A percentile compares a stretch with the other conserved stretches of the same genome.
phyloP scores from a whole-genome alignment of 345 rosid genomes.

The Eucalyptus pumila region DNA sequence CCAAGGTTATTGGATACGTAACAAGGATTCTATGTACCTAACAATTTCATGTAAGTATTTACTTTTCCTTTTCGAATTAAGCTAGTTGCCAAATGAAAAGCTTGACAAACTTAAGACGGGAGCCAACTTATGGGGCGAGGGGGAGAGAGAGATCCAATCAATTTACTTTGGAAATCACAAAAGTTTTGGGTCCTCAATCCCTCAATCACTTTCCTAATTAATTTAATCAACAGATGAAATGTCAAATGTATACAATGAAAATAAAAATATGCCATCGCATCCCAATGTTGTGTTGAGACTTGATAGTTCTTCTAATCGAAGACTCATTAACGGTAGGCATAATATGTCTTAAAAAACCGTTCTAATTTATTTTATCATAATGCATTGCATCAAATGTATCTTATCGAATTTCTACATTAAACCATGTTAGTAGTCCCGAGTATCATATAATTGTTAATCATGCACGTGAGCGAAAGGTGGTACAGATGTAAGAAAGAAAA shows the following conservation, averaged over 20 bases:
- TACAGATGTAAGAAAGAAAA: not conserved
- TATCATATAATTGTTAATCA: not conserved
- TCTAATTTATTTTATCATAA: not conserved
- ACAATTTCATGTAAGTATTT: not conserved
- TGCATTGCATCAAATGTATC: fast-evolving
- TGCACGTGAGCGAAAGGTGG: not conserved
- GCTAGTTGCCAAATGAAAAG: not conserved
- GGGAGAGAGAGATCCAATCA: not conserved
- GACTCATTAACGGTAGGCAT: not conserved
- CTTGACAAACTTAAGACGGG: not conserved
- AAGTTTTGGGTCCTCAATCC: not conserved
- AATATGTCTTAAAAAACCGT: not conserved
- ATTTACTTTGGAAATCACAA: not conserved
- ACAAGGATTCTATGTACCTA: not conserved
- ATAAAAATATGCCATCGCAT: too few relatives aligned
- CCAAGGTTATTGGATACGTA: not conserved
- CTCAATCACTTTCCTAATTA: not conserved
- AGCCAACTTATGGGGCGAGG: not conserved
- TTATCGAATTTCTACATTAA: fast-evolving
- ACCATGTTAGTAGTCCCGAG: not conserved
- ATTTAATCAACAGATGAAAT: not conserved
- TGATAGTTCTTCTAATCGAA: too few relatives aligned
- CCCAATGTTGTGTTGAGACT: not conserved
- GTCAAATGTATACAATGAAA: fast-evolving
- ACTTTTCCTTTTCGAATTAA: too few relatives aligned